Evolutionary conservation across 768 basidiomycete species (phyloP), one percentile per base, ranked within the genome.

Genomic region (Russula foetens): DNA sequence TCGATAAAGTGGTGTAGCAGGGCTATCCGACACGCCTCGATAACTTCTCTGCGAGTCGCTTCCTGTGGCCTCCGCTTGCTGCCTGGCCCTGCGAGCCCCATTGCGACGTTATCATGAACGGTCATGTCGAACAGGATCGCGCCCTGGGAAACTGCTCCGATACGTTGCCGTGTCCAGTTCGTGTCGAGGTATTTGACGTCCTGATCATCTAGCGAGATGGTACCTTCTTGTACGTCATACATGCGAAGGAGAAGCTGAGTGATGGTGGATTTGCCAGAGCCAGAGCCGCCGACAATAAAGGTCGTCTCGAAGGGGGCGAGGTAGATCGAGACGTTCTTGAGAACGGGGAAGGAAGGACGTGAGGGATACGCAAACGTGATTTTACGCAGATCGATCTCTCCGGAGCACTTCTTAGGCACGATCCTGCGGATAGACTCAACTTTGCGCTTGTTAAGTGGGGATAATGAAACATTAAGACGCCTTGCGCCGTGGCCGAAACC

Each of bases 1-100:
- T 75, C 72, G 5, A 97, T 79, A 71, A 95, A 99, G 53, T 92
- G 90, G 66, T 96, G 88, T 66, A 98, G 78, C 70, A 96, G 77
- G 0, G 92, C 92, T 8, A 82, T 83, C n/a, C 81, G 77, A 68
- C 93, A 95, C 0, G 92, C 95, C 17, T 84, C 81, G 45, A 86
- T 79, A 2, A 98, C 90, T 70, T 93, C 86, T 19, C 77, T 74
- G 39, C 84, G 74, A 1, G 80, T 81, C 21, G 85, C 85, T 24
- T 81, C 77, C 56, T 79, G 74, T 1, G 78, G 77, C 4, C 69
- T 64, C 31, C 78, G 71, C 21, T 69, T 66, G 65, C 71, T 71
- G 33, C 69, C 73, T 9, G 71, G 69, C 5, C 82, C 83, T 7
- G 83, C 82, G 5, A 85, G 73, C 4, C 85, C 92, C 60, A 96